phyloP scores from a whole-genome alignment of 805 yeast genomes.

The Kluyveromyces wickerhamii region DNA sequence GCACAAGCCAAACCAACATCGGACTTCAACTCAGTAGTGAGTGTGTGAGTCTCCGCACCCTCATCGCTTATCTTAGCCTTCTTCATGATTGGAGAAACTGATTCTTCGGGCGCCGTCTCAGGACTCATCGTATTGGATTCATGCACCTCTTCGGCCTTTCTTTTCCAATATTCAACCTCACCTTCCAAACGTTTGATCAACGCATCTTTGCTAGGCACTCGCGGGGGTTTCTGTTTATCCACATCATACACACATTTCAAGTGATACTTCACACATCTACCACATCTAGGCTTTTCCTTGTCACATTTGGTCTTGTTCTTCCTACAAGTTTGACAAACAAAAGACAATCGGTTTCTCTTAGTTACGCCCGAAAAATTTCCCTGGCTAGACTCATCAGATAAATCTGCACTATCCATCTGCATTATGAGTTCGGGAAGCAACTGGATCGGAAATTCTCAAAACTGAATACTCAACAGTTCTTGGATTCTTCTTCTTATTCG shows the following conservation, averaged over 20 bases:
- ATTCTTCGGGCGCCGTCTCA: neutral
- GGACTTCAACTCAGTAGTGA: neutral
- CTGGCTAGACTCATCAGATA: constrained; percentile 1
- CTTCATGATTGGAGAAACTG: neutral
- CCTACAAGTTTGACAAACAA: constrained; percentile 29
- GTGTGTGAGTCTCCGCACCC: neutral
- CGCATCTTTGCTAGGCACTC: constrained; percentile 26
- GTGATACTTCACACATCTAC: constrained; percentile 23
- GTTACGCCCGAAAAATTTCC: constrained; percentile 4
- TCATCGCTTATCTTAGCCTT: neutral
- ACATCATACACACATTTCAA: constrained; percentile 27
- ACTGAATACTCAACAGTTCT: too few species aligned
- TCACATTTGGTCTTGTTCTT: constrained; percentile 30
- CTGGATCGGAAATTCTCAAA: too few species aligned
- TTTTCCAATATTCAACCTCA: constrained; percentile 28
- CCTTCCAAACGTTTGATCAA: constrained; percentile 24
- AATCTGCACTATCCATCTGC: neutral
- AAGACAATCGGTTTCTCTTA: constrained; percentile 28
- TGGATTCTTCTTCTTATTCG: too few species aligned
- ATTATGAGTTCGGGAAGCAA: too few species aligned
- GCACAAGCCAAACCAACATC: neutral
- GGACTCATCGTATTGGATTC: neutral
- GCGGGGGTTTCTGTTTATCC: constrained; percentile 26
- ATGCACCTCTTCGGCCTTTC: constrained; percentile 15
- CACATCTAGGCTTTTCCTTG: constrained; percentile 26